Evolutionary conservation across 1,139 yeast species (phyloP).

Genomic region (Ogataea hybrid): DNA sequence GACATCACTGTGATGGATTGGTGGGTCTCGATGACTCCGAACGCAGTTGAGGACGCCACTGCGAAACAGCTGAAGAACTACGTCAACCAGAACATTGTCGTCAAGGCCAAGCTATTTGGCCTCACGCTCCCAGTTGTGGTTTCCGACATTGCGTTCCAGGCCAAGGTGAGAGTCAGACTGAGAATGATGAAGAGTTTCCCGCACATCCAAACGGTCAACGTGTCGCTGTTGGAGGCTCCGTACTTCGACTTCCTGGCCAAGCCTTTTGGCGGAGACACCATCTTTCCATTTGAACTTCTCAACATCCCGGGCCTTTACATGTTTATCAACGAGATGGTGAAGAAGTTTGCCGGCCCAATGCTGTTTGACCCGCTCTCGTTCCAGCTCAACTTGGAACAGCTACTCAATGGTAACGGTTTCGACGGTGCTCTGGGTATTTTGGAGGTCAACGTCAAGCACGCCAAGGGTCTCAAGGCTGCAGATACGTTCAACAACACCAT

Average conservation of each 20-base stretch:
- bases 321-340: conserved; percentile 79
- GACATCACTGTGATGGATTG: conserved; percentile 93
- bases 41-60: conserved; percentile 77
- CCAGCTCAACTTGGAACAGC: conserved; percentile 88
- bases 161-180: conserved; percentile 72
- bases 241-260: conserved; percentile 77
- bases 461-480: conserved; percentile 66
- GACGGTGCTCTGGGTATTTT: conserved; percentile 87
- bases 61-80: conserved; percentile 78
- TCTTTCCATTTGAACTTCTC: conserved; percentile 85
- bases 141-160: conserved; percentile 61
- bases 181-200: conserved; percentile 91
- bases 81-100: conserved; percentile 76
- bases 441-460: conserved; percentile 64
- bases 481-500: conserved; percentile 72
- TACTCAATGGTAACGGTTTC: conserved; percentile 78
- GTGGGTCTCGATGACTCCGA: conserved; percentile 93
- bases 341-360: conserved; percentile 84
- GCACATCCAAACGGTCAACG: conserved; percentile 85
- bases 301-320: conserved; percentile 82
- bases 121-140: conserved; percentile 61
- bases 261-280: conserved; percentile 67
- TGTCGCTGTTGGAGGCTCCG: conserved; percentile 83
- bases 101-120: conserved; percentile 69
- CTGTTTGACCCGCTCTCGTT: conserved; percentile 85